Evolutionary conservation across 2,329 filamentous ascomycete species (phyloP), one percentile per base, ranked within the genome.

Genomic region (Xylaria digitata): DNA sequence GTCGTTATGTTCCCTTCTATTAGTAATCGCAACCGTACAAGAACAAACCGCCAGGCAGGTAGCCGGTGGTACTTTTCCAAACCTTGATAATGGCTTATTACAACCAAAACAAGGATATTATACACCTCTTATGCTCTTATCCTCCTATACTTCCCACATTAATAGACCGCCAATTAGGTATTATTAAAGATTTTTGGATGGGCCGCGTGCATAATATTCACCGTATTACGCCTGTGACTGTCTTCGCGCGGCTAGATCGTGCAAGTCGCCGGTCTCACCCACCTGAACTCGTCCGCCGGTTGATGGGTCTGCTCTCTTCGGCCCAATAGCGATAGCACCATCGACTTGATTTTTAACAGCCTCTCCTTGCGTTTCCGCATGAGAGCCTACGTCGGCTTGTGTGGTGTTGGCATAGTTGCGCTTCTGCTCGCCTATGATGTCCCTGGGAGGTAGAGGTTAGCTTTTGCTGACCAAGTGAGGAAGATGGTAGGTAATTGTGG

Each of bases 251-350:
- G 75, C 75, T n/a, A 77, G 70, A 19, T 78, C 75, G 46, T 75
- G 74, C 59, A 78, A 62, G 54, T 78, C 76, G 43, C 76, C 76
- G 45, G 73, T 75, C 71, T 78, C 76, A 46, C 54, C 76, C n/a
- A 78, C 75, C 48, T 71, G 65, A 2, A 78, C 76, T 34, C 76
- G 69, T 19, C 76, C 76, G 9, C 75, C 75, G 5, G 69, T 68
- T 7, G 52, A 62, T 40, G 70, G 63, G 49, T 77, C 75, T 6
- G 75, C 75, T 55, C 70, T 75, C 72, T 75, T 76, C 15, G 76
- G 75, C 0, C 75, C 76, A 42, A 55, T 73, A 37, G 73, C 57
- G 8, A 75, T 68, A 3, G 75, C 75, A 54, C 73, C 75, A 55
- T 78, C 75, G 61, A 77, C 69, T 57, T 73, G 72, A 65, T 77